Percentiles rank a stretch among this genome's conserved stretches.
These are phyloP conservation scores for Aspergillus quadricinctus DNA, from an alignment of 2,329 filamentous ascomycete species.

Conservation along the genomic window DNA sequence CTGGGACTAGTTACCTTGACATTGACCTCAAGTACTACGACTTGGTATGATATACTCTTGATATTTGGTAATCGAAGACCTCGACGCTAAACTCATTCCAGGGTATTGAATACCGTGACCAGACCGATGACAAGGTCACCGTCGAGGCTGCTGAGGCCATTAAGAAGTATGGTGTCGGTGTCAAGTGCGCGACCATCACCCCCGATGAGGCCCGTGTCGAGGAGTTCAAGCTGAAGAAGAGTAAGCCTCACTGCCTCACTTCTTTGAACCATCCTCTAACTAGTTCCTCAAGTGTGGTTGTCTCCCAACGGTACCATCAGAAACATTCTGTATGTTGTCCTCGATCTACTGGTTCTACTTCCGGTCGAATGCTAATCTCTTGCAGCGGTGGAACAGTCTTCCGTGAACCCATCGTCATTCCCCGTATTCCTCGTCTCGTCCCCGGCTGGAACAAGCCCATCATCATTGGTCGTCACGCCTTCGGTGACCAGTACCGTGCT, in stretches of 20 bases:
- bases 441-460: constrained; percentile 99
- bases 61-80: background rate
- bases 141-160: constrained; percentile 93
- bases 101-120: constrained; percentile 87
- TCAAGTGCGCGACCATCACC: constrained; percentile 99
- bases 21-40: constrained; percentile 99
- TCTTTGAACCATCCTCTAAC: constrained; percentile 7
- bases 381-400: constrained; percentile 84
- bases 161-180: constrained; percentile 97
- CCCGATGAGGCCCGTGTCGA: constrained; percentile 94
- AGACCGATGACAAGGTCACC: constrained; percentile 96
- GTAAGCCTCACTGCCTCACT: constrained; percentile 47
- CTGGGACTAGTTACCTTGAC: constrained; percentile 65
- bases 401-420: constrained; percentile 97
- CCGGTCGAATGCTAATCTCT: constrained; percentile 16
- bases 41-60: constrained; percentile 47
- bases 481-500: constrained; percentile 97
- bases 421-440: constrained; percentile 84
- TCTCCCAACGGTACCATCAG: constrained; percentile 88
- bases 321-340: constrained; percentile 54
- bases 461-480: constrained; percentile 97
- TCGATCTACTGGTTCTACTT: background rate
- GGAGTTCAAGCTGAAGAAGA: constrained; percentile 99
- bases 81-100: constrained; percentile 21
- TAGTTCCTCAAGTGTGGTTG: constrained; percentile 71